phyloP scores from a whole-genome alignment of 2,329 filamentous ascomycete species.

The Trichoderma oligosporum region DNA sequence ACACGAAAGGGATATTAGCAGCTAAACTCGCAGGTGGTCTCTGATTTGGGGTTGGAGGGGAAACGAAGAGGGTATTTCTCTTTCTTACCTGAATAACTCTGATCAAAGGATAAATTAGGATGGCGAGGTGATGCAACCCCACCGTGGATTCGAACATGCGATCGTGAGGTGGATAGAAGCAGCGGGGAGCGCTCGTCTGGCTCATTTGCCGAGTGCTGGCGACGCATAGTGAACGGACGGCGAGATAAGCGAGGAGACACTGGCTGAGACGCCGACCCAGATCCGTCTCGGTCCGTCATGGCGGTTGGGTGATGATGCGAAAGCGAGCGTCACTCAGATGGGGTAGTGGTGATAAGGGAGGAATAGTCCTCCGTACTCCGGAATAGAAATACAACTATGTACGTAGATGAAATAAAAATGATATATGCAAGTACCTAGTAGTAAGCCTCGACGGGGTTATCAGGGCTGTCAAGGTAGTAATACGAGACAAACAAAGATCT shows the following conservation, averaged over 20 bases:
- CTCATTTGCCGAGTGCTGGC: slow-evolving; percentile 30
- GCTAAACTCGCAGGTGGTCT: background rate
- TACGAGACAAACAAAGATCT: background rate
- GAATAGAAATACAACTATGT: too few relatives aligned
- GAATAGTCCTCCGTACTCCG: too few relatives aligned
- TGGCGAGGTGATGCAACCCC: slow-evolving; percentile 29
- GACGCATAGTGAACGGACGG: slow-evolving; percentile 27
- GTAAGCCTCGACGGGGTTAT: slow-evolving; percentile 11
- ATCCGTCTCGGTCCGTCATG: slow-evolving; percentile 33
- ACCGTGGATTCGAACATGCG: slow-evolving; percentile 41
- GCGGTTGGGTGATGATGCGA: background rate
- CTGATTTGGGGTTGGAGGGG: background rate
- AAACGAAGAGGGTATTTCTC: background rate
- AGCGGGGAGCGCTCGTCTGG: slow-evolving; percentile 46
- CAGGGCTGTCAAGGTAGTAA: slow-evolving; percentile 10
- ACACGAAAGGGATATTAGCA: background rate
- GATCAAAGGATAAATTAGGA: slow-evolving; percentile 36
- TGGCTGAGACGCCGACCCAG: slow-evolving; percentile 31
- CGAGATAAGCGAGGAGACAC: slow-evolving; percentile 34
- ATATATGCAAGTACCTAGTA: too few relatives aligned
- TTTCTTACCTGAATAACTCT: slow-evolving; percentile 42
- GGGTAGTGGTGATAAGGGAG: background rate
- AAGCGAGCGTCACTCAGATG: background rate
- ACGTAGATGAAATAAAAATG: too few relatives aligned
- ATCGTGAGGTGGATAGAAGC: slow-evolving; percentile 37